Percentiles rank a stretch among this genome's conserved stretches.
These are phyloP conservation scores for Mariannaea elegans DNA, from an alignment of 2,329 filamentous ascomycete genomes.

Conservation along the genomic window DNA sequence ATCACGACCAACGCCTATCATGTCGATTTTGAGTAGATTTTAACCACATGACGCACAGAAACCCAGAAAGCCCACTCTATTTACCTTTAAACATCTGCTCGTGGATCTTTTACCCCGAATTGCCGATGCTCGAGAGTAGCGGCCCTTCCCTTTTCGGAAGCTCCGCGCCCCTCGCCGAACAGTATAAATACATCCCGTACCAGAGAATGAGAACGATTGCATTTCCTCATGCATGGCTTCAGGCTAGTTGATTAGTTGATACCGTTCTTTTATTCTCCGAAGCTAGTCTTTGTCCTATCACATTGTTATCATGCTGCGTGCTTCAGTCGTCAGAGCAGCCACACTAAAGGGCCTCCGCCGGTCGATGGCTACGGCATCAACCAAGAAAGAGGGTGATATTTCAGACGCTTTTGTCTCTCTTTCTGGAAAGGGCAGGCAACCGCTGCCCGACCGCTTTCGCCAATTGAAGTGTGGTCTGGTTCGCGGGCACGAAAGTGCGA, in stretches of 20 bases:
- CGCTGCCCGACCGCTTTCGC: conserved; percentile 65
- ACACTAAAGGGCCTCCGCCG: conserved; percentile 24
- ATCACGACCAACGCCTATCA: neutral
- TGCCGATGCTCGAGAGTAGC: conserved; percentile 15
- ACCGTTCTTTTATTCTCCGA: neutral
- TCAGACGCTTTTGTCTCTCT: conserved; percentile 70
- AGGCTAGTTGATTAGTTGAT: neutral
- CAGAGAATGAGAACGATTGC: neutral
- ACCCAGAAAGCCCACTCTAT: neutral
- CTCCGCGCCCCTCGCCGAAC: conserved; percentile 33
- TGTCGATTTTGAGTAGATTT: too few species aligned
- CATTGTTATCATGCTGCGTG: conserved; percentile 32
- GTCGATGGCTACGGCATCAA: conserved; percentile 23
- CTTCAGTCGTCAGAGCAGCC: conserved; percentile 25
- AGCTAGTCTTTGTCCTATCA: neutral
- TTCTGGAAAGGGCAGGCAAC: conserved; percentile 54
- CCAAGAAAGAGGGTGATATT: conserved; percentile 68
- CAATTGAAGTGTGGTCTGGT: conserved; percentile 64
- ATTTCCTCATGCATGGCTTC: neutral
- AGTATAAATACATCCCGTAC: conserved; percentile 28
- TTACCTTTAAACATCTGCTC: conserved; percentile 7
- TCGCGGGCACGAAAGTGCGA: conserved; percentile 55
- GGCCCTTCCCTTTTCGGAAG: conserved; percentile 44
- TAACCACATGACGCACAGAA: neutral
- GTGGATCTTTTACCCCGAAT: conserved; percentile 8